Evolutionary conservation across 2,329 filamentous ascomycete genomes (phyloP).

Genomic region (Pseudogymnoascus sp.): DNA sequence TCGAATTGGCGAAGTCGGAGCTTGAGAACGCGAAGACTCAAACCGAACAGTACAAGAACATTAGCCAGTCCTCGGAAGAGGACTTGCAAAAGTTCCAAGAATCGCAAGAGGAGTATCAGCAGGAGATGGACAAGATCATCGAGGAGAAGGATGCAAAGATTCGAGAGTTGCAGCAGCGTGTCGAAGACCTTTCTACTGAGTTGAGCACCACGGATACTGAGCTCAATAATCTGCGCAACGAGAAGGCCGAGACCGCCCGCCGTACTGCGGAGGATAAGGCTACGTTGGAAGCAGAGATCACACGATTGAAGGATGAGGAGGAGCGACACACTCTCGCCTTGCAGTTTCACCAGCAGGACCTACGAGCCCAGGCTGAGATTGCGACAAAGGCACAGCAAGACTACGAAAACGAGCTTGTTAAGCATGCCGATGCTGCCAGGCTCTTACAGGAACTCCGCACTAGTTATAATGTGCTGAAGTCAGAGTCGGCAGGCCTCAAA

Average conservation of each 20-base stretch:
- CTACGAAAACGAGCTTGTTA: conserved; percentile 89
- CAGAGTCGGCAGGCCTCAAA: conserved; percentile 65
- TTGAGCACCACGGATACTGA: conserved; percentile 75
- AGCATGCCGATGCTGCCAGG: conserved; percentile 92
- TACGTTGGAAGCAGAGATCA: conserved; percentile 69
- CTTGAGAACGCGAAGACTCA: conserved; percentile 75
- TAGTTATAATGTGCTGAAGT: conserved; percentile 76
- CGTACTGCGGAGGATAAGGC: conserved; percentile 77
- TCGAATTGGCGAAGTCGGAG: conserved; percentile 74
- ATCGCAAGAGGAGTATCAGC: conserved; percentile 78
- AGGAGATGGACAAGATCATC: conserved; percentile 71
- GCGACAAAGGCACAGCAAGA: conserved; percentile 88
- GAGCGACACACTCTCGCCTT: conserved; percentile 72
- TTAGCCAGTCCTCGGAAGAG: conserved; percentile 83
- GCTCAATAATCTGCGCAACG: conserved; percentile 69
- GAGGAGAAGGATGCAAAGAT: conserved; percentile 74
- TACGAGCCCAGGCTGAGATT: conserved; percentile 89
- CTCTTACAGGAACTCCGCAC: conserved; percentile 68
- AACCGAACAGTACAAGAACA: conserved; percentile 78
- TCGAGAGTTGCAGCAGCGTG: conserved; percentile 71
- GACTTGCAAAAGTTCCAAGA: conserved; percentile 71
- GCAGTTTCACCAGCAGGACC: conserved; percentile 80
- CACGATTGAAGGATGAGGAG: conserved; percentile 74
- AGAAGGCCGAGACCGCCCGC: conserved; percentile 66
- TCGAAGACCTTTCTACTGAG: conserved; percentile 78